Conservation (phyloP, 768 basidiomycete genomes). For the Pleurotus salmoneostramineus region DNA sequence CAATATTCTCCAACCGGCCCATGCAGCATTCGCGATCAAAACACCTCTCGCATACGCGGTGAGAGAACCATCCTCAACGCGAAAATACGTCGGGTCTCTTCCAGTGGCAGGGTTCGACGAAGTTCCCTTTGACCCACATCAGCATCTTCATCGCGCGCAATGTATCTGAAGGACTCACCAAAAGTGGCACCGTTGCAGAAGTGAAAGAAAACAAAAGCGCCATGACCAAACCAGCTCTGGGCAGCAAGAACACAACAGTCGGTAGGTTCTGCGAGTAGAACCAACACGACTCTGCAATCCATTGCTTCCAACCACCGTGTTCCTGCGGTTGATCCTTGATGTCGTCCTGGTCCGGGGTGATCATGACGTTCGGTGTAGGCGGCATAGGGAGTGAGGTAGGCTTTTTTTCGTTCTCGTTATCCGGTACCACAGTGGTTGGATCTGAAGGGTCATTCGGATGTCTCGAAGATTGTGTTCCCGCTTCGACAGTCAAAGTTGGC, state of each 20-base stretch:
- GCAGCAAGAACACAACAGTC: slow-evolving; percentile 77
- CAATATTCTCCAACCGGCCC: slow-evolving; percentile 73
- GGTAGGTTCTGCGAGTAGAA: slow-evolving; percentile 84
- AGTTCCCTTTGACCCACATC: neutral
- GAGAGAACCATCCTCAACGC: slow-evolving; percentile 54
- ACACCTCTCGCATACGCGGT: slow-evolving; percentile 78
- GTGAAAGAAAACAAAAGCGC: slow-evolving; percentile 70
- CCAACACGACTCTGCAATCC: slow-evolving; percentile 79
- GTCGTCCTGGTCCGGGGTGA: no score
- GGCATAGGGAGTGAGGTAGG: neutral
- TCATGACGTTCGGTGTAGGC: neutral
- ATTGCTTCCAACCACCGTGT: slow-evolving; percentile 32
- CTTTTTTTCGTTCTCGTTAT: neutral
- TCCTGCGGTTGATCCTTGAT: no score
- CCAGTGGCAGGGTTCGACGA: neutral
- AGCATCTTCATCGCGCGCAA: no score
- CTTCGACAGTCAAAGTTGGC: neutral
- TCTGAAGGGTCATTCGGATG: slow-evolving; percentile 6
- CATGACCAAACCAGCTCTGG: slow-evolving; percentile 73
- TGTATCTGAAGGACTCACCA: neutral
- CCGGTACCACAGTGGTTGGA: neutral
- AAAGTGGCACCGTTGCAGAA: slow-evolving; percentile 1
- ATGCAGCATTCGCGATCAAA: slow-evolving; percentile 74
- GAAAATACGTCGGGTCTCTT: slow-evolving; percentile 78
- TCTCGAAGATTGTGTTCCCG: neutral